These are phyloP conservation scores for Ogataea dorogensis DNA, from an alignment of 805 yeast species.

Conservation along the genomic window DNA sequence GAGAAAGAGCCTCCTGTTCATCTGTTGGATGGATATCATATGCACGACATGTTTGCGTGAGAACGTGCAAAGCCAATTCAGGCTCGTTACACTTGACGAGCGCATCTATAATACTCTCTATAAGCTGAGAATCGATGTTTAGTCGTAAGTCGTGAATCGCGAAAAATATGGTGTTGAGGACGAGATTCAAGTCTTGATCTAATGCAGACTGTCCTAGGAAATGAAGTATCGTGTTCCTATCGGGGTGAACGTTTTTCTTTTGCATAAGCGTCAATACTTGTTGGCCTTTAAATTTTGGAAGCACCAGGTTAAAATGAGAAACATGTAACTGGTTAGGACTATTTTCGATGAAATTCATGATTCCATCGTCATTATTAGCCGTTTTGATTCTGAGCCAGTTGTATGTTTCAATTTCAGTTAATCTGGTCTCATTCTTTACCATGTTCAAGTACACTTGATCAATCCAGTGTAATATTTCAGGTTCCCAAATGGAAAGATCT, in stretches of 20 bases:
- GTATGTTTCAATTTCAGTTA: conserved; percentile 17
- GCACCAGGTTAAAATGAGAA: conserved; percentile 15
- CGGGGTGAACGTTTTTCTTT: conserved; percentile 7
- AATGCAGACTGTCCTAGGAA: conserved; percentile 9
- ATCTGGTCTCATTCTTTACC: conserved; percentile 1
- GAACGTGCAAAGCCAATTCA: conserved; percentile 12
- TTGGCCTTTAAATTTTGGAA: conserved; percentile 1
- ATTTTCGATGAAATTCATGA: conserved; percentile 5
- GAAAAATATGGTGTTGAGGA: conserved; percentile 9
- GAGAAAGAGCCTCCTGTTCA: conserved; percentile 1
- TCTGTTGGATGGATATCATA: conserved; percentile 11
- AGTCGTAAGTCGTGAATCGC: conserved; percentile 10
- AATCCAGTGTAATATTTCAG: conserved; percentile 8
- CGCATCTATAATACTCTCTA: conserved; percentile 11
- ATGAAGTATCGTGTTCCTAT: conserved; percentile 12
- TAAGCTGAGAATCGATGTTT: conserved; percentile 12
- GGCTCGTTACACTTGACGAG: conserved; percentile 14
- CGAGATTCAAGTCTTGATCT: conserved; percentile 5
- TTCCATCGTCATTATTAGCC: not conserved
- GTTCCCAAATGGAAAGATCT: conserved; percentile 1
- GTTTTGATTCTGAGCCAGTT: conserved; percentile 12
- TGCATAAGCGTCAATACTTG: conserved; percentile 10
- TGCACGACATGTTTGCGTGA: conserved; percentile 12
- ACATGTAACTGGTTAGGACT: conserved; percentile 9
- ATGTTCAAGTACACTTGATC: conserved; percentile 10